Evolutionary conservation across 2,329 filamentous ascomycete genomes (phyloP).

Genomic region (Tolypocladium cylindrosporum): DNA sequence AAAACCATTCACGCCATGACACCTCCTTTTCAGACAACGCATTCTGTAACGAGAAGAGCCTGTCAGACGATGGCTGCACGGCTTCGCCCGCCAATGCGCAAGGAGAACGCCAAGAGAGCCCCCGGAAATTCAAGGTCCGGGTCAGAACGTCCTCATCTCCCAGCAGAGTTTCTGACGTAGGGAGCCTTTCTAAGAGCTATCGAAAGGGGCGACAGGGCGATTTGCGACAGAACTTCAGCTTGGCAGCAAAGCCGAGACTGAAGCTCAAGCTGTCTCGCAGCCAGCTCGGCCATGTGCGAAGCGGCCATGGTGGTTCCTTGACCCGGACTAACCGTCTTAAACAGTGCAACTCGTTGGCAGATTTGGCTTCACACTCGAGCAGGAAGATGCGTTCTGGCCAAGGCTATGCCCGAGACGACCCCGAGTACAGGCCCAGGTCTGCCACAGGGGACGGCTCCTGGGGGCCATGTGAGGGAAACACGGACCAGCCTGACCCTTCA

Average conservation of each 20-base stretch:
- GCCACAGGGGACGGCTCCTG: background rate
- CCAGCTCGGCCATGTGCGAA: slow-evolving; percentile 12
- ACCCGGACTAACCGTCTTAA: slow-evolving; percentile 16
- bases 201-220: background rate
- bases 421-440: background rate
- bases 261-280: slow-evolving; percentile 23
- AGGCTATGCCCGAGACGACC: background rate
- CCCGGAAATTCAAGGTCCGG: slow-evolving; percentile 18
- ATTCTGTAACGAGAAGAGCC: background rate
- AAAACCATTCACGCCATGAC: background rate
- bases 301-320: slow-evolving; percentile 5
- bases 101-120: slow-evolving; percentile 3
- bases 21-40: background rate
- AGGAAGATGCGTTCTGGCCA: slow-evolving; percentile 2
- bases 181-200: background rate
- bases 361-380: slow-evolving; percentile 13
- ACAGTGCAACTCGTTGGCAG: slow-evolving; percentile 21
- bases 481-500: slow-evolving; percentile 6
- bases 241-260: slow-evolving; percentile 15
- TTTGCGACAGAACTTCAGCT: slow-evolving; percentile 4
- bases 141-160: slow-evolving; percentile 12
- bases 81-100: background rate
- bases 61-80: background rate
- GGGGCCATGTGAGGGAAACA: slow-evolving; percentile 5
- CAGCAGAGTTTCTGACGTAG: background rate